Percentiles rank a stretch among this genome's conserved stretches.
Evolutionary conservation across 1,284 basidiomycete species (phyloP).

Genomic region (Rhodotorula sp.): DNA sequence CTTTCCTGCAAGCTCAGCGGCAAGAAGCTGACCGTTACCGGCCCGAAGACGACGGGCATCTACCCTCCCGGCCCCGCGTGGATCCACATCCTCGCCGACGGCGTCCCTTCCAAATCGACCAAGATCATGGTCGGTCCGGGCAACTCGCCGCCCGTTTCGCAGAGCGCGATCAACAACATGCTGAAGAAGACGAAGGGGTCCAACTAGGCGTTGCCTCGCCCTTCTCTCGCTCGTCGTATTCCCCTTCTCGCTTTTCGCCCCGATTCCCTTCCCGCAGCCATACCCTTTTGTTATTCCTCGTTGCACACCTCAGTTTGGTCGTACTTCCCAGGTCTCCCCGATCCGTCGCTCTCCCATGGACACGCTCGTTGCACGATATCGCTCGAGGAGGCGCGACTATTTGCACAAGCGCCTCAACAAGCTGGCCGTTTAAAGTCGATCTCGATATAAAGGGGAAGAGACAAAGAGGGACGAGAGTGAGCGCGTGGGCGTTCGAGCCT

Average conservation of each 20-base stretch:
- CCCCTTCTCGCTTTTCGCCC: background rate
- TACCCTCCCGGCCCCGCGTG: slow-evolving; percentile 63
- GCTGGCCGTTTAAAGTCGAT: too few species aligned
- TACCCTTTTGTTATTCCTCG: too few species aligned
- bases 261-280: background rate
- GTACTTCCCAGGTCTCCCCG: too few species aligned
- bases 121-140: slow-evolving; percentile 66
- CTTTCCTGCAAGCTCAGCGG: slow-evolving; percentile 55
- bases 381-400: too few species aligned
- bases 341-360: background rate
- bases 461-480: too few species aligned
- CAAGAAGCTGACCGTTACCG: slow-evolving; percentile 58
- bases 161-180: slow-evolving; percentile 31
- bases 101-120: slow-evolving; percentile 65
- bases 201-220: background rate
- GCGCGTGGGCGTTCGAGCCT: too few species aligned
- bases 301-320: background rate
- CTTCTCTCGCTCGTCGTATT: background rate
- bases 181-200: slow-evolving; percentile 22
- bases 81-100: slow-evolving; percentile 69
- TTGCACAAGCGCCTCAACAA: too few species aligned
- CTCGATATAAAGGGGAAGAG: too few species aligned
- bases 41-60: slow-evolving; percentile 50
- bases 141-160: slow-evolving; percentile 21
- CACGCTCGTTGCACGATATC: background rate